Evolutionary conservation across 805 yeast genomes (phyloP).

Genomic region (Zygoascus bituminiphila): DNA sequence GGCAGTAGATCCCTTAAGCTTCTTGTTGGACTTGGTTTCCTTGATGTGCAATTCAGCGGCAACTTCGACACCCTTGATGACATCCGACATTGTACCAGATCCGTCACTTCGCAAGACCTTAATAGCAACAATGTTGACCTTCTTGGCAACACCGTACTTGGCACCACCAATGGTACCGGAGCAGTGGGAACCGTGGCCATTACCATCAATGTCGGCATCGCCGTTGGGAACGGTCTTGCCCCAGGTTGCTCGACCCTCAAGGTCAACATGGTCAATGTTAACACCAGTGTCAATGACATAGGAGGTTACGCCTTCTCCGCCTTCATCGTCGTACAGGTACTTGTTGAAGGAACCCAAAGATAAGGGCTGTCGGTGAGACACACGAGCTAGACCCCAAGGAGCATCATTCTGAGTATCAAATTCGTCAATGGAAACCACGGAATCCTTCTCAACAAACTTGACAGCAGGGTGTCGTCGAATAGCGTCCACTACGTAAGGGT

Average conservation of each 20-base stretch:
- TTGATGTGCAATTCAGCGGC: constrained; percentile 44
- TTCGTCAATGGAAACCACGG: constrained; percentile 43
- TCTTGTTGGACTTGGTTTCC: constrained; percentile 32
- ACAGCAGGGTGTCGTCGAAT: constrained; percentile 52
- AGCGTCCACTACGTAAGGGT: constrained; percentile 62
- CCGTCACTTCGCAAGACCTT: constrained; percentile 54
- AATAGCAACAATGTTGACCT: constrained; percentile 50
- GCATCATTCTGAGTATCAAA: constrained; percentile 49
- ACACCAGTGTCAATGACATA: constrained; percentile 82
- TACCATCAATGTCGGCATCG: constrained; percentile 43
- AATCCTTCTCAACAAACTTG: constrained; percentile 56
- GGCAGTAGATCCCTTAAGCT: constrained; percentile 53
- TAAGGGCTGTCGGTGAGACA: constrained; percentile 57
- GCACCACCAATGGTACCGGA: constrained; percentile 57
- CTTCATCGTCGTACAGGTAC: constrained; percentile 52
- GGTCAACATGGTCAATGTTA: constrained; percentile 42
- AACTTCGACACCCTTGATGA: constrained; percentile 53
- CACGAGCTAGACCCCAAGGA: constrained; percentile 70
- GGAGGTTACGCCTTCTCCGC: constrained; percentile 59
- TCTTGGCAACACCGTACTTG: constrained; percentile 54
- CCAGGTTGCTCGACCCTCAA: constrained; percentile 55
- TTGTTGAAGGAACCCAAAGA: constrained; percentile 50
- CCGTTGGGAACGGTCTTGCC: constrained; percentile 47
- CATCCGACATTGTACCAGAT: constrained; percentile 52
- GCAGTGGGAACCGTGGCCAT: constrained; percentile 63